Conservation (phyloP, 2,329 filamentous ascomycete species). For the Stachybotrys chartarum region DNA sequence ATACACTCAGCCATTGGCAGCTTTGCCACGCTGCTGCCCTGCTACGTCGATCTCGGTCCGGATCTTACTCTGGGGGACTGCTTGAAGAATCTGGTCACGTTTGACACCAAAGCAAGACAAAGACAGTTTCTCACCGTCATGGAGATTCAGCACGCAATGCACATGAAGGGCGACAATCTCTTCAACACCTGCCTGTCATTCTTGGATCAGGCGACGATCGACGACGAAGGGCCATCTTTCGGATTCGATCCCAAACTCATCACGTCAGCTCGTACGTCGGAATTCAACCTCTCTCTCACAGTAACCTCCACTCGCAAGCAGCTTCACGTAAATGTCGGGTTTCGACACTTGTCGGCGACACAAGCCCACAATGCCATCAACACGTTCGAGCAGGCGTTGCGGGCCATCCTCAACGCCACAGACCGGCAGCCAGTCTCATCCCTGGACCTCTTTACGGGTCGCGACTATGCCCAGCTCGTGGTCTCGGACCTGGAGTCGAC, state of each 20-base stretch:
- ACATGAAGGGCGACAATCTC: slow-evolving; percentile 31
- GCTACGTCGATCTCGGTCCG: slow-evolving; percentile 22
- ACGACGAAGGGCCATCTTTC: not conserved
- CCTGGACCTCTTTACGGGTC: slow-evolving; percentile 46
- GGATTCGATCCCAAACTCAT: slow-evolving; percentile 5
- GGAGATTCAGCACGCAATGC: slow-evolving; percentile 39
- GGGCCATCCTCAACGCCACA: slow-evolving; percentile 34
- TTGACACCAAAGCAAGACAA: slow-evolving; percentile 9
- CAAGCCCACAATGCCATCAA: slow-evolving; percentile 42
- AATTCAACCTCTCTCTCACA: slow-evolving; percentile 40
- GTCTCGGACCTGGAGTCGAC: slow-evolving; percentile 41
- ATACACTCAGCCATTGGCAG: slow-evolving; percentile 37
- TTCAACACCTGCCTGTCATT: slow-evolving; percentile 47
- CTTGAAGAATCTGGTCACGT: slow-evolving; percentile 23
- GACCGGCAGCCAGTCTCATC: slow-evolving; percentile 31
- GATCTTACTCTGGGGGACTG: slow-evolving; percentile 22
- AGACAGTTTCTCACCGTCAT: slow-evolving; percentile 39
- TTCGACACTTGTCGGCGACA: slow-evolving; percentile 31
- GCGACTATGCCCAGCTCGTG: slow-evolving; percentile 46
- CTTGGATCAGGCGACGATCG: slow-evolving; percentile 27
- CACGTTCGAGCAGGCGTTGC: slow-evolving; percentile 46
- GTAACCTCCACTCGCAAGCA: slow-evolving; percentile 32
- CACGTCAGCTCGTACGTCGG: slow-evolving; percentile 27
- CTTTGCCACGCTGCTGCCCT: slow-evolving; percentile 33
- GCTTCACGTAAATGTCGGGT: slow-evolving; percentile 36